Evolutionary conservation across 352 stramenopile species (phyloP).

Genomic region (Globisporangium echinulatum): DNA sequence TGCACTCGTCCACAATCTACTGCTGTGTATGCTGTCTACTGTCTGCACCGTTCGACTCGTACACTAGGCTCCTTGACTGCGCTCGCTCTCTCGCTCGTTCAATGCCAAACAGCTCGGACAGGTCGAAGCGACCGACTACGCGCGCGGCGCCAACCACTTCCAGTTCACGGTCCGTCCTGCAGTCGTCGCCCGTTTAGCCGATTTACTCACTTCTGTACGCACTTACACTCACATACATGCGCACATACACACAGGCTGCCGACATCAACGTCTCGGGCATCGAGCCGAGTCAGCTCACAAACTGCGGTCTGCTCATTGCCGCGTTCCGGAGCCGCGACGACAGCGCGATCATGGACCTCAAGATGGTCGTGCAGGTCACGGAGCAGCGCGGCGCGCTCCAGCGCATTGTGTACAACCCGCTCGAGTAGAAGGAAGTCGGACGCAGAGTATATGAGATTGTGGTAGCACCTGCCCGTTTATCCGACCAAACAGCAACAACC

Average conservation of each 20-base stretch:
- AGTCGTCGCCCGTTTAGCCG: no score
- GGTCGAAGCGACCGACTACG: constrained; percentile 59
- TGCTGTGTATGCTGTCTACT: no score
- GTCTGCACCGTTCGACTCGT: neutral
- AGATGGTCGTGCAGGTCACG: constrained; percentile 87
- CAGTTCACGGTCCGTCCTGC: constrained; percentile 67
- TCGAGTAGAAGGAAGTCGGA: constrained; percentile 41
- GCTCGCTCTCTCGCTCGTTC: neutral
- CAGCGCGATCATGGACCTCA: constrained; percentile 78
- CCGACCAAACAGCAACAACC: no score
- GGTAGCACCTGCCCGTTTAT: no score
- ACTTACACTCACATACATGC: neutral
- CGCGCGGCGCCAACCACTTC: constrained; percentile 67
- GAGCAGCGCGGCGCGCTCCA: constrained; percentile 64
- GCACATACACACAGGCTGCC: constrained; percentile 24
- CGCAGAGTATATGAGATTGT: no score
- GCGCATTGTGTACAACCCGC: constrained; percentile 84
- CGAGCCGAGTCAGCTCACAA: constrained; percentile 77
- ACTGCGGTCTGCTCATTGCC: constrained; percentile 84
- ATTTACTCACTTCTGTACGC: neutral
- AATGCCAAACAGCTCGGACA: constrained; percentile 56
- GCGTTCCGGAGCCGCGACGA: constrained; percentile 57
- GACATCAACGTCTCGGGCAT: constrained; percentile 72
- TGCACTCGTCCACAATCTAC: neutral
- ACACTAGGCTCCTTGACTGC: constrained; percentile 24